Percentiles rank a stretch among this genome's conserved stretches.
phyloP scores from a whole-genome alignment of 1,284 basidiomycete genomes.

The Ustilago hordei region DNA sequence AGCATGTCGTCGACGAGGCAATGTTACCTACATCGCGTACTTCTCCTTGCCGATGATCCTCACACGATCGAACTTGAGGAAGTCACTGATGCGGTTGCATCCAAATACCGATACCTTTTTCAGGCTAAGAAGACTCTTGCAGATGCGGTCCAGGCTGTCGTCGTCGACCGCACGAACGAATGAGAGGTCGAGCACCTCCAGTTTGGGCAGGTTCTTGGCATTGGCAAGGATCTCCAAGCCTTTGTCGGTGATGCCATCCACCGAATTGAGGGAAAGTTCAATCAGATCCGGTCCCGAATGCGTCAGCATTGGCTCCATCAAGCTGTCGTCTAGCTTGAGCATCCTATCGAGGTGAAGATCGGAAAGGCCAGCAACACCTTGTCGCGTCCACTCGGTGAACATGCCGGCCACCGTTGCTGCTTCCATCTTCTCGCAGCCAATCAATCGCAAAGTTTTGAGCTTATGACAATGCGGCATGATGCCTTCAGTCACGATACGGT shows the following conservation, averaged over 20 bases:
- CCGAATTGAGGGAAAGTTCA: constrained; percentile 79
- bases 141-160: constrained; percentile 79
- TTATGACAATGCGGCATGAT: constrained; percentile 74
- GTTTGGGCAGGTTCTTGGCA: constrained; percentile 46
- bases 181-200: constrained; percentile 81
- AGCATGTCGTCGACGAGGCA: not conserved
- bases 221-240: constrained; percentile 74
- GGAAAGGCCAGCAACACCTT: constrained; percentile 40
- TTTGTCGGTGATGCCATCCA: constrained; percentile 77
- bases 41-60: constrained; percentile 63
- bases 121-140: constrained; percentile 68
- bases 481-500: constrained; percentile 76
- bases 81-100: constrained; percentile 65
- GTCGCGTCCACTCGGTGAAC: constrained; percentile 33
- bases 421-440: constrained; percentile 75
- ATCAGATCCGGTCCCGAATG: constrained; percentile 79
- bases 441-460: constrained; percentile 76
- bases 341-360: constrained; percentile 65
- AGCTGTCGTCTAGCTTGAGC: constrained; percentile 73
- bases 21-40: constrained; percentile 22
- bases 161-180: constrained; percentile 90
- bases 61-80: constrained; percentile 48
- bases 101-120: constrained; percentile 68
- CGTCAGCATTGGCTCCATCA: constrained; percentile 77
- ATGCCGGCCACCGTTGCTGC: constrained; percentile 42